A percentile compares a stretch with the other conserved stretches of the same genome.
Conservation (phyloP, 75 land plant species). For the Pinus taeda region DNA sequence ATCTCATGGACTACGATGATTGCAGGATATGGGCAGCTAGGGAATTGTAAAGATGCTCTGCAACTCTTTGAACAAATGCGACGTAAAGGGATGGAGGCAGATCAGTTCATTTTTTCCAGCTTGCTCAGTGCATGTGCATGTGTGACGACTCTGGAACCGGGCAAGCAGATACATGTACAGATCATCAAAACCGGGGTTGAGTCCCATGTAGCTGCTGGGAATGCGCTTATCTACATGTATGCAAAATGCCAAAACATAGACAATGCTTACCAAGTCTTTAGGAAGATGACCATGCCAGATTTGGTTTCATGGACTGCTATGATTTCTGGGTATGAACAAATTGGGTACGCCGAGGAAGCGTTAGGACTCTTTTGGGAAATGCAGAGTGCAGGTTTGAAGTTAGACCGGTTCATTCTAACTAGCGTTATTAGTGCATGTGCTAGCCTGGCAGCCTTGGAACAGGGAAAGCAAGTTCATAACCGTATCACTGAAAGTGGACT, state of each 20-base stretch:
- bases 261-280: constrained; percentile 12
- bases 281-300: constrained; percentile 20
- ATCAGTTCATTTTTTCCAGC: constrained; percentile 15
- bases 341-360: constrained; percentile 24
- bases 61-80: constrained; percentile 19
- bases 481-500: constrained; percentile 36
- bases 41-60: constrained; percentile 13
- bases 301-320: constrained; percentile 47
- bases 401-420: constrained; percentile 41
- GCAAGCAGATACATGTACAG: constrained; percentile 22
- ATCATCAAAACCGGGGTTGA: constrained; percentile 17
- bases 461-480: constrained; percentile 40
- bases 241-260: constrained; percentile 38
- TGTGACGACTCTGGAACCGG: constrained; percentile 14
- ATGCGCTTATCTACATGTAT: constrained; percentile 39
- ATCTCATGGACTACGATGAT: constrained; percentile 41
- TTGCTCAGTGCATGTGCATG: constrained; percentile 30
- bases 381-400: constrained; percentile 31
- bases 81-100: constrained; percentile 9
- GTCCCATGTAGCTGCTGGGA: constrained; percentile 17
- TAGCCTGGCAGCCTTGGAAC: constrained; percentile 10
- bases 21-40: constrained; percentile 28
- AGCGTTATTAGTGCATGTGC: constrained; percentile 54
- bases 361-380: constrained; percentile 35
- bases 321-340: constrained; percentile 27